Base-by-base conservation (phyloP, 805 yeast genomes). In the Teunomyces lycoperdinae region DNA sequence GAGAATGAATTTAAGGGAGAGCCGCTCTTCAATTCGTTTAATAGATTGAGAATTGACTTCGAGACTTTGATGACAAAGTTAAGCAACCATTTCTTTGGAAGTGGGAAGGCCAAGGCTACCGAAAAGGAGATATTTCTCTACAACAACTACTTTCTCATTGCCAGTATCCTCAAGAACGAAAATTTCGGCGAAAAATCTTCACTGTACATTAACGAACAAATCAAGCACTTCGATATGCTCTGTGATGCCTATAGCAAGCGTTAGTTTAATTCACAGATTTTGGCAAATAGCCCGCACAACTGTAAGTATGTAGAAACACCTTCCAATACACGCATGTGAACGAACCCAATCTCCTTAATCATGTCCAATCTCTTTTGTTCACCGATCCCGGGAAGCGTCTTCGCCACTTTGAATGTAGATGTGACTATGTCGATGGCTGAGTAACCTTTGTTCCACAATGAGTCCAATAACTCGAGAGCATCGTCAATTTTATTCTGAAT, bases 351-450 rank as follows among this genome's bases (percentile, higher is more conserved):
- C 57, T 87, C 90, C 61, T 84, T 83, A 54, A 94, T 84, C 61
- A 86, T 78, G 50, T 86, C 92, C 50, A 94, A 72, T 53, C 96
- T 71, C 47, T 73, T 75, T 44, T 76, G 76, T 62, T 94, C 98
- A 36, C 74, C 77, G 7, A 89, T 70, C 14, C 82, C 84, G 7
- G 78, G 82, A 50, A 94, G 60, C 1, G 85, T 80, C 67, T 91
- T 92, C 26, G 89, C 80, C 8, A 94, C 98, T 53, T 88, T 80
- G 70, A 94, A 94, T 59, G 91, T 81, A 47, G 96, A 90, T 1
- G 96, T 84, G 4, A 91, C 89, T 38, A 94, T 88, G 67, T 94
- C 99, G 26, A 89, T 87, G 0, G 97, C 94, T 10, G 92, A 84
- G 64, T 92, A 94, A 5, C 99, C 99, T 61, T 88, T 88, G 32